A percentile compares a stretch with the other conserved stretches of the same genome.
These are phyloP conservation scores for Thielaviopsis musarum DNA, from an alignment of 2,329 filamentous ascomycete genomes.

Conservation along the genomic window DNA sequence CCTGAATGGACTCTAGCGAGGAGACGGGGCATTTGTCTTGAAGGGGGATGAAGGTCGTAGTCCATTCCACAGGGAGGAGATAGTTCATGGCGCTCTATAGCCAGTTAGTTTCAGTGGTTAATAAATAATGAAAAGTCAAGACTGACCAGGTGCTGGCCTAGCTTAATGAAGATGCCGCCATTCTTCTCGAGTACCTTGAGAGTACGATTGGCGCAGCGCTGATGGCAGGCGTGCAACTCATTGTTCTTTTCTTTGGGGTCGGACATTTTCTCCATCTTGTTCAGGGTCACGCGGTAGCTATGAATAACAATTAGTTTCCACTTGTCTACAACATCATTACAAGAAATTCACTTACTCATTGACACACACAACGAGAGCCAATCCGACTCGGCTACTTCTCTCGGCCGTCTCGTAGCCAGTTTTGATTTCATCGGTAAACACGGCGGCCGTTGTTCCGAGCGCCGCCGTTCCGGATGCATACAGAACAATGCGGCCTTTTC, in stretches of 20 bases:
- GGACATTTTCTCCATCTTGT: slow-evolving; percentile 42
- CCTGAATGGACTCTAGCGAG: slow-evolving; percentile 67
- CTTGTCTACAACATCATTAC: not conserved
- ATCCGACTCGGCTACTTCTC: slow-evolving; percentile 62
- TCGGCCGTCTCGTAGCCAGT: slow-evolving; percentile 59
- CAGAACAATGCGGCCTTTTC: slow-evolving; percentile 21
- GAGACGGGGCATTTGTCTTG: slow-evolving; percentile 94
- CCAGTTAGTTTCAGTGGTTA: not conserved
- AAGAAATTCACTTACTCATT: slow-evolving; percentile 49
- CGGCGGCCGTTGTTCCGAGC: slow-evolving; percentile 29
- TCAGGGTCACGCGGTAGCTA: slow-evolving; percentile 79
- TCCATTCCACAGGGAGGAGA: slow-evolving; percentile 81
- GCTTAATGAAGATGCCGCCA: slow-evolving; percentile 95
- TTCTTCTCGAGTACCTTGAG: slow-evolving; percentile 82
- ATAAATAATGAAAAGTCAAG: not conserved
- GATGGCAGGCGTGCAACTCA: slow-evolving; percentile 70
- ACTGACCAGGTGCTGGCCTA: slow-evolving; percentile 74
- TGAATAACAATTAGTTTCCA: not conserved
- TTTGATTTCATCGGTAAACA: slow-evolving; percentile 53
- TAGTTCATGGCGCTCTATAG: slow-evolving; percentile 80
- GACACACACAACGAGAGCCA: slow-evolving; percentile 62
- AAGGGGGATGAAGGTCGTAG: slow-evolving; percentile 82
- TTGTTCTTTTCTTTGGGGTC: slow-evolving; percentile 47
- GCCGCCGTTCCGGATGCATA: slow-evolving; percentile 36
- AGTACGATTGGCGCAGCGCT: slow-evolving; percentile 80